Conservation (phyloP, 2,329 filamentous ascomycete genomes). For the Anisogramma anomala region DNA sequence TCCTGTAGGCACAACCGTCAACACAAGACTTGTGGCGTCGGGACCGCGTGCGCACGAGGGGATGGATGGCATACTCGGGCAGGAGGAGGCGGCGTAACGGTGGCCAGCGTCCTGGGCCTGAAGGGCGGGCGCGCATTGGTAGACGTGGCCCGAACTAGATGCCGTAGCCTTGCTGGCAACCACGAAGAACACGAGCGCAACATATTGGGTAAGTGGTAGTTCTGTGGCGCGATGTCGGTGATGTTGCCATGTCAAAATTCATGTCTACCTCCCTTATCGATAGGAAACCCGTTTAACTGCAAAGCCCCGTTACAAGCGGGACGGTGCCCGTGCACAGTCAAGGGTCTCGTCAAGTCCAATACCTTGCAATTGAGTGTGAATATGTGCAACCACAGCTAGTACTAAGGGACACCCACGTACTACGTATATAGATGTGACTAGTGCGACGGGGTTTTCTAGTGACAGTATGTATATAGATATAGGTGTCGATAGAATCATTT, state of each 20-base stretch:
- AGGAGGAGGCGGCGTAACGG: constrained; percentile 6
- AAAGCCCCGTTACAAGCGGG: background rate
- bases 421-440: no score
- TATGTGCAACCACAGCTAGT: no score
- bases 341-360: no score
- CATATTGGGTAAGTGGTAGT: constrained; percentile 2
- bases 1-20: constrained; percentile 39
- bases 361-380: no score
- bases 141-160: constrained; percentile 3
- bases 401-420: no score
- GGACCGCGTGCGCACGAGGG: background rate
- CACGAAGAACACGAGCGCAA: constrained; percentile 13
- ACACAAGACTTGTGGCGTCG: background rate
- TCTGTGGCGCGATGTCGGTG: constrained; percentile 1
- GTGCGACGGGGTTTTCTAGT: no score
- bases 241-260: constrained; percentile 1
- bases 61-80: constrained; percentile 8
- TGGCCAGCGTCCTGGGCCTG: constrained; percentile 10
- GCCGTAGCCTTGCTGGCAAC: constrained; percentile 9
- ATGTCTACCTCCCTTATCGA: constrained; percentile 10
- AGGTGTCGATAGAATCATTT: no score
- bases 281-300: constrained; percentile 3
- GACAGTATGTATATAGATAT: no score
- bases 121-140: constrained; percentile 10
- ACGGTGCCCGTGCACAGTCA: no score